Evolutionary conservation across 305 asterid species (phyloP).

Genomic region (Fraxinus baroniana): DNA sequence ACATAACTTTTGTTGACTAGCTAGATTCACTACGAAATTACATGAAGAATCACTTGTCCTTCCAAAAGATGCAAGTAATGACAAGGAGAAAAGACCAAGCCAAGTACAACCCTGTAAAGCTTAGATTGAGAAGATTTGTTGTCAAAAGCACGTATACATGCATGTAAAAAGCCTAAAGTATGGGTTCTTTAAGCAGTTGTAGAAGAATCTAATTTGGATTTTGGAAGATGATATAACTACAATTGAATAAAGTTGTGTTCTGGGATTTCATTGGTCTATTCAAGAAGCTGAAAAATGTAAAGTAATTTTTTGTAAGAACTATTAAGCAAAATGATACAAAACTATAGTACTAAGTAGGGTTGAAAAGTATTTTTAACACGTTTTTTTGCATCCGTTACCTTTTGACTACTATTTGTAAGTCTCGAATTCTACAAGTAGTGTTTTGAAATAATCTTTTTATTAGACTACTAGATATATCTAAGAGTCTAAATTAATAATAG

Average conservation of each 20-base stretch:
- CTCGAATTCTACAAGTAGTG: no score
- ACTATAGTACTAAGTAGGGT: not conserved
- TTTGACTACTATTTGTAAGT: no score
- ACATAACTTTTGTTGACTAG: not conserved
- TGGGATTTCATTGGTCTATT: not conserved
- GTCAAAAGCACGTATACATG: not conserved
- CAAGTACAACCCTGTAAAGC: not conserved
- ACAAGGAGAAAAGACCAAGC: not conserved
- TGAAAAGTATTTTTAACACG: no score
- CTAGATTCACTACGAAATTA: not conserved
- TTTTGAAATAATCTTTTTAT: no score
- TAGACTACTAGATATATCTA: no score
- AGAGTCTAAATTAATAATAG: no score
- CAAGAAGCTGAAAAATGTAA: not conserved
- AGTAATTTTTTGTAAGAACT: not conserved
- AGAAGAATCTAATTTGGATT: not conserved
- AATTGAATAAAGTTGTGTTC: not conserved
- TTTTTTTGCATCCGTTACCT: no score
- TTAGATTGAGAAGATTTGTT: not conserved
- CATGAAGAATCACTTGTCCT: not conserved
- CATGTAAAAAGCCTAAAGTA: not conserved
- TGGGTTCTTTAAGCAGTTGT: not conserved
- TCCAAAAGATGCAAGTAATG: not conserved
- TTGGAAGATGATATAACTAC: not conserved
- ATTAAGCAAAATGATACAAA: no score